Evolutionary conservation across 2,329 filamentous ascomycete genomes (phyloP).

Genomic region (Atkinsonella texensis): DNA sequence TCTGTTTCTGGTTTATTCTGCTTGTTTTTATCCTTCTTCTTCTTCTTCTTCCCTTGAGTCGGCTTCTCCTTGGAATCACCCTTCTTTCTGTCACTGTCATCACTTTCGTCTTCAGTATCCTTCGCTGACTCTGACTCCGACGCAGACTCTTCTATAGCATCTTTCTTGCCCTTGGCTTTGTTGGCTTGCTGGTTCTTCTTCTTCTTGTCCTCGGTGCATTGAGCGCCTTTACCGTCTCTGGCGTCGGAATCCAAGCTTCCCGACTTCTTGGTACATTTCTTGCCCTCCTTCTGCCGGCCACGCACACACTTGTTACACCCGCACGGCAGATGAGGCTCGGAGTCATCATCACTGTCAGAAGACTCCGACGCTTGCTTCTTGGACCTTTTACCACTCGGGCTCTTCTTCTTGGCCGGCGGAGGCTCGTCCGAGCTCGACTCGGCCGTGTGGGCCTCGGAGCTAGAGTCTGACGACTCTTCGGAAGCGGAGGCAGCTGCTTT

Average conservation of each 20-base stretch:
- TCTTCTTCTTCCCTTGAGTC: slow-evolving; percentile 9
- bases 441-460: slow-evolving; percentile 9
- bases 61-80: slow-evolving; percentile 2
- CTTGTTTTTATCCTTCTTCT: slow-evolving; percentile 6
- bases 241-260: slow-evolving; percentile 3
- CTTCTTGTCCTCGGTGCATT: slow-evolving; percentile 8
- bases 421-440: slow-evolving; percentile 11
- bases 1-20: slow-evolving; percentile 10
- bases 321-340: slow-evolving; percentile 23
- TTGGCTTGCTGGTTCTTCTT: slow-evolving; percentile 9
- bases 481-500: slow-evolving; percentile 13
- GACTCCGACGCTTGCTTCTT: slow-evolving; percentile 8
- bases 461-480: slow-evolving; percentile 12
- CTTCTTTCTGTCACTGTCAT: slow-evolving; percentile 9
- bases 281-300: slow-evolving; percentile 7
- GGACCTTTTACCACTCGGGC: slow-evolving; percentile 11
- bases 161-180: slow-evolving; percentile 11
- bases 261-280: slow-evolving; percentile 6
- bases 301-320: slow-evolving; percentile 15
- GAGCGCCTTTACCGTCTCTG: slow-evolving; percentile 9
- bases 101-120: slow-evolving; percentile 9
- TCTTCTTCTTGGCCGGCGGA: slow-evolving; percentile 7
- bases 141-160: slow-evolving; percentile 7
- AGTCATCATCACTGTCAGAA: slow-evolving; percentile 17
- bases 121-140: slow-evolving; percentile 15